A percentile compares a stretch with the other conserved stretches of the same genome.
Evolutionary conservation across 192 early-diverging fungal species (phyloP).

Genomic region (Funneliformis geosporum): DNA sequence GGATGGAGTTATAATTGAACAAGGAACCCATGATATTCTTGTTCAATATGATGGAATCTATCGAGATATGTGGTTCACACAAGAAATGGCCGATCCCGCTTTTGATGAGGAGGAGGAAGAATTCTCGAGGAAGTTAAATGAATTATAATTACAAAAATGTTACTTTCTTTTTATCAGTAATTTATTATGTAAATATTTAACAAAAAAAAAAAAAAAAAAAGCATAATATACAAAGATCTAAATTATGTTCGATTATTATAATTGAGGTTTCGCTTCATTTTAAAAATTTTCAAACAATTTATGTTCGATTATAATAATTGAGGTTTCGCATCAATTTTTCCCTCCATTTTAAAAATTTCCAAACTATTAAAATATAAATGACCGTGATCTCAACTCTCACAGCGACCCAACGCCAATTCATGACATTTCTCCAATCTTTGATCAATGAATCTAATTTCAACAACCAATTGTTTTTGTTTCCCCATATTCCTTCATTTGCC

Average conservation of each 20-base stretch:
- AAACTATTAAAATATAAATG: constrained; percentile 20
- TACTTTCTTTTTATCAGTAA: no score
- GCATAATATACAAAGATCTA: no score
- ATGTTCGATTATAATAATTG: neutral
- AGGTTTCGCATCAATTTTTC: constrained; percentile 11
- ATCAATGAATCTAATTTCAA: neutral
- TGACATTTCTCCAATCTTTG: constrained; percentile 25
- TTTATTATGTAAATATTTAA: no score
- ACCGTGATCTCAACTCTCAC: neutral
- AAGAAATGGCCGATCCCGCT: constrained; percentile 43
- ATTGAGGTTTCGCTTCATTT: no score
- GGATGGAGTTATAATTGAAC: constrained; percentile 82
- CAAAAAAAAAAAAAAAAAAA: no score
- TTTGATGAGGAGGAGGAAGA: neutral
- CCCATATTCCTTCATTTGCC: neutral
- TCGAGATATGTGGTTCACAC: constrained; percentile 85
- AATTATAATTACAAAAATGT: neutral
- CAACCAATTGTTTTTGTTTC: neutral
- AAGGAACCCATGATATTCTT: constrained; percentile 82
- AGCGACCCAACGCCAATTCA: constrained; percentile 21
- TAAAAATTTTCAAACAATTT: neutral
- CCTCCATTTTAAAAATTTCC: constrained; percentile 29
- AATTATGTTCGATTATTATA: no score
- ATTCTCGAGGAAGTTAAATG: neutral
- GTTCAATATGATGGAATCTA: constrained; percentile 73